Percentiles rank a stretch among this genome's conserved stretches.
These are phyloP conservation scores for Petunia hybrid DNA, from an alignment of 305 asterid genomes.

Conservation along the genomic window DNA sequence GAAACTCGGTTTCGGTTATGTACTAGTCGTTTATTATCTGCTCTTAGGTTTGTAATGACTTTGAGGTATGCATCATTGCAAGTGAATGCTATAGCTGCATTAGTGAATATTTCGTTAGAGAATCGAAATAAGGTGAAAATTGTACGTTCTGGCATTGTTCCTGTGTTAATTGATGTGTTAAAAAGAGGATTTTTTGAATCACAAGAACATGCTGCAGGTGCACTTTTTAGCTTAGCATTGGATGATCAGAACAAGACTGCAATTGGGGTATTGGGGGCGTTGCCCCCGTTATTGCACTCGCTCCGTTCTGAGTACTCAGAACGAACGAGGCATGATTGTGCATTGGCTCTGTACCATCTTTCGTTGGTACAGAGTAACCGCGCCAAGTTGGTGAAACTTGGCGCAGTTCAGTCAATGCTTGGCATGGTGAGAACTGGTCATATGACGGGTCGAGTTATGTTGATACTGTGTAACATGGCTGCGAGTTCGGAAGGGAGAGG, in stretches of 20 bases:
- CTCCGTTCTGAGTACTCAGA: slow-evolving; percentile 68
- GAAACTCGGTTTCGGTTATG: slow-evolving; percentile 66
- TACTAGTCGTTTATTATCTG: slow-evolving; percentile 66
- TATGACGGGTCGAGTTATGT: slow-evolving; percentile 60
- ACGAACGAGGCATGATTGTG: slow-evolving; percentile 76
- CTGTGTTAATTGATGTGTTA: slow-evolving; percentile 62
- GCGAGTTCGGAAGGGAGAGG: slow-evolving; percentile 72
- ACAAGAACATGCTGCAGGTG: slow-evolving; percentile 72
- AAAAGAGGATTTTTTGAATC: slow-evolving; percentile 61
- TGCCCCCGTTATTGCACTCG: slow-evolving; percentile 77
- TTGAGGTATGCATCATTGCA: slow-evolving; percentile 67
- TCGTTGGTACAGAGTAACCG: slow-evolving; percentile 74
- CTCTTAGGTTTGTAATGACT: slow-evolving; percentile 50
- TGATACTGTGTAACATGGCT: slow-evolving; percentile 64
- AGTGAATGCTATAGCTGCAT: slow-evolving; percentile 62
- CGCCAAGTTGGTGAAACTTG: slow-evolving; percentile 69
- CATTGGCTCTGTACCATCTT: slow-evolving; percentile 73
- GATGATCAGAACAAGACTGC: slow-evolving; percentile 69
- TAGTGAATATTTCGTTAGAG: slow-evolving; percentile 67
- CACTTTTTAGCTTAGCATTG: slow-evolving; percentile 64
- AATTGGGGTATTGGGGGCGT: slow-evolving; percentile 71
- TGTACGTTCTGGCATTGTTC: slow-evolving; percentile 70
- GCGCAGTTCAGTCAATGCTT: slow-evolving; percentile 56
- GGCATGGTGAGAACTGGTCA: slow-evolving; percentile 66
- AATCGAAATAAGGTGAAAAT: slow-evolving; percentile 69